Base-by-base conservation (phyloP, 2,329 filamentous ascomycete species). In the Blastomyces gilchristii region DNA sequence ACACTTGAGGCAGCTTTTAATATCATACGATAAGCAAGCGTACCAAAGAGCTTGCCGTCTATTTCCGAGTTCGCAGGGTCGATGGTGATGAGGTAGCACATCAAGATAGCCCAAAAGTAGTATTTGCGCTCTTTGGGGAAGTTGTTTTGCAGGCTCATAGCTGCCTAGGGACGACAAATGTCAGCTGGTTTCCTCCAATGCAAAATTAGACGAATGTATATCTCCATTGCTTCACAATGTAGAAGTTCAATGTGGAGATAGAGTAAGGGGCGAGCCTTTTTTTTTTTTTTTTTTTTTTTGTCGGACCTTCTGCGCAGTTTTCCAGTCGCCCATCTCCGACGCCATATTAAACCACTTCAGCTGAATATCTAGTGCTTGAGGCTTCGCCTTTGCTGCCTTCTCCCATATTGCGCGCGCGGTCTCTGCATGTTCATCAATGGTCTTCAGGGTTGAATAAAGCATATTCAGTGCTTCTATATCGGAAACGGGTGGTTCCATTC, bases 41-140 rank as follows among this genome's bases (percentile, higher is more conserved):
- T 79, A n/a, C 78, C 78, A 66, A 80, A 80, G 9, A 81, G 70
- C 63, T 76, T 77, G 59, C 74, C 72, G 28, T 80, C 78, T 39
- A 71, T 69, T 14, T 79, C 77, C 6, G 75, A 75, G 62, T 72
- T 74, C 22, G 67, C 63, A 11, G 69, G 56, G 63, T 78, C 73
- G 34, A 70, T 66, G 18, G 76, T 69, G 52, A 79, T 71, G 54
- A 80, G 69, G 63, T 79, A 73, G 64, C 75, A 78, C 66, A 78
- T 72, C 63, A 81, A 75, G 37, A 80, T 79, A 34, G 78, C 78
- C 77, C 78, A 80, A 66, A 80, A 78, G 64, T 79, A 77, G 67
- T 80, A 81, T 58, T 79, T 75, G 56, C 79, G 73, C 31, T 76
- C 73, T 64, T 76, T 77, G 0, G 79, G 77, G 63, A 80, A 81